phyloP scores from a whole-genome alignment of 163 green algal species.

The Chlorella variabilis region DNA sequence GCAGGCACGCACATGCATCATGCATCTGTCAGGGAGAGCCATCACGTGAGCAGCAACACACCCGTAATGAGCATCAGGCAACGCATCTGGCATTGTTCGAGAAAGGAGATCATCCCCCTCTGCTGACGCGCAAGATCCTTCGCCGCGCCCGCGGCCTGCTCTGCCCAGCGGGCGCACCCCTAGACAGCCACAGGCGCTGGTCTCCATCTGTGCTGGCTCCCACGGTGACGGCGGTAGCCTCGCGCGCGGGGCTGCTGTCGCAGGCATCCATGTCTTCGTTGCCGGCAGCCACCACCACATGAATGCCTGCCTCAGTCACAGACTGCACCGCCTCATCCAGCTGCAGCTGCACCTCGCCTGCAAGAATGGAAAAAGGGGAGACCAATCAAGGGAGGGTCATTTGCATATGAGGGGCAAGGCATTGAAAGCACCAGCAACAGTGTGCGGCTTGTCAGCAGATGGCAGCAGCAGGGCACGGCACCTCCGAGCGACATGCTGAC shows the following conservation, averaged over 20 bases:
- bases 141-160: too few relatives aligned
- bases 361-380: background rate
- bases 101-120: too few relatives aligned
- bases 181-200: slow-evolving; percentile 45
- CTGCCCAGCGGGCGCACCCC: too few relatives aligned
- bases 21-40: background rate
- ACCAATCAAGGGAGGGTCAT: too few relatives aligned
- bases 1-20: background rate
- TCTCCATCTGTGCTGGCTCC: slow-evolving; percentile 47
- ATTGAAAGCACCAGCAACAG: too few relatives aligned
- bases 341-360: slow-evolving; percentile 51
- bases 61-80: too few relatives aligned
- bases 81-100: too few relatives aligned
- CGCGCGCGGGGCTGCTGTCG: slow-evolving; percentile 60
- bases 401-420: too few relatives aligned
- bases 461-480: background rate
- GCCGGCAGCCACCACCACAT: slow-evolving; percentile 60
- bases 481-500: slow-evolving; percentile 76
- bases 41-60: too few relatives aligned
- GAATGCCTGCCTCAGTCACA: slow-evolving; percentile 32
- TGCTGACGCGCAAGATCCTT: too few relatives aligned
- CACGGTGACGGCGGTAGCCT: slow-evolving; percentile 42
- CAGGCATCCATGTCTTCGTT: slow-evolving; percentile 73
- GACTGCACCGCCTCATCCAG: slow-evolving; percentile 55
- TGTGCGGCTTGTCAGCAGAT: background rate